These are phyloP conservation scores for Mycocalia duriaeana DNA, from an alignment of 1,284 basidiomycete species.

Conservation along the genomic window DNA sequence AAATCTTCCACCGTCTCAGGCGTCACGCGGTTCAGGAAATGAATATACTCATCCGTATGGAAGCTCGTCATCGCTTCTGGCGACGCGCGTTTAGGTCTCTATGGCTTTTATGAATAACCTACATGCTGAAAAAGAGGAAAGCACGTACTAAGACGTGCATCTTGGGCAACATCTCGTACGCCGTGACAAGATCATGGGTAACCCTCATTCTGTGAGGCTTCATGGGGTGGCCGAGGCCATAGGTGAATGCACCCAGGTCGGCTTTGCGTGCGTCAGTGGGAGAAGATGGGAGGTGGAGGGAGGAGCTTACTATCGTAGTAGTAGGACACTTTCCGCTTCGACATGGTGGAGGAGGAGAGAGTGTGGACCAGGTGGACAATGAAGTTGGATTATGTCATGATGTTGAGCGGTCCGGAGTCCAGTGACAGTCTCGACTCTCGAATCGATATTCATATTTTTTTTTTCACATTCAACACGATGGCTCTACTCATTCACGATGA, in stretches of 20 bases:
- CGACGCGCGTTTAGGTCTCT: conserved; percentile 98
- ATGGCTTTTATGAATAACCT: conserved; percentile 7
- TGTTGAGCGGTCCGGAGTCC: no score
- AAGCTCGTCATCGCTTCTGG: conserved; percentile 97
- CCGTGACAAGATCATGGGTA: conserved; percentile 87
- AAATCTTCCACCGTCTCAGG: conserved; percentile 85
- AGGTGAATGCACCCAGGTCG: conserved; percentile 81
- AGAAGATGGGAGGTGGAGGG: conserved; percentile 1
- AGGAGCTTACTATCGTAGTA: conserved; percentile 55
- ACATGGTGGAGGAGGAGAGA: conserved; percentile 30
- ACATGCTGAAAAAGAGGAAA: conserved; percentile 1
- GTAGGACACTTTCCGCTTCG: conserved; percentile 55
- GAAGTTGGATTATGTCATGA: no score
- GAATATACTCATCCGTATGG: conserved; percentile 97
- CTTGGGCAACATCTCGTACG: conserved; percentile 85
- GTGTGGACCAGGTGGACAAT: no score
- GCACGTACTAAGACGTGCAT: conserved; percentile 76
- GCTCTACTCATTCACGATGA: no score
- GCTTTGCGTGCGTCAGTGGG: conserved; percentile 31
- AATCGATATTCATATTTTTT: no score
- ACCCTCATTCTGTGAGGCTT: conserved; percentile 92
- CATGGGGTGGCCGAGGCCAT: conserved; percentile 89
- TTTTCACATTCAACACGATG: no score
- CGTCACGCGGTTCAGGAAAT: conserved; percentile 85
- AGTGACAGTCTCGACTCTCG: no score